These are phyloP conservation scores for Aureobasidium pullulans DNA, from an alignment of 2,329 filamentous ascomycete genomes.

Conservation along the genomic window DNA sequence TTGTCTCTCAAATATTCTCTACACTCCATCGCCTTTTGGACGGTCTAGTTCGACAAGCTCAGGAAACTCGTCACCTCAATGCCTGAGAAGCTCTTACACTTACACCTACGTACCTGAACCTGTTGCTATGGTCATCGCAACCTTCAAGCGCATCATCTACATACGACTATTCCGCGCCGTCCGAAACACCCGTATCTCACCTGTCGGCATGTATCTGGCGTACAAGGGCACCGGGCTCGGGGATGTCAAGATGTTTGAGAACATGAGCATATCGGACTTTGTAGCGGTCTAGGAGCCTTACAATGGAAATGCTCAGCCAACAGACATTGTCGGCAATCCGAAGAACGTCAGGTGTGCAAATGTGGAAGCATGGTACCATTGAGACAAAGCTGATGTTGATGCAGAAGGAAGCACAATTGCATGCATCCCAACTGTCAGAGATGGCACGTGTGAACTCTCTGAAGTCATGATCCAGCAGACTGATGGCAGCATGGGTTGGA, in stretches of 20 bases:
- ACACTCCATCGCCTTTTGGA: neutral
- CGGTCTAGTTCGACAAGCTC: neutral
- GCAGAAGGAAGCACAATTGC: slow-evolving; percentile 12
- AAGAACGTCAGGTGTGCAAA: slow-evolving; percentile 7
- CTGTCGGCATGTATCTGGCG: slow-evolving; percentile 16
- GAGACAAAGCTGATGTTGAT: neutral
- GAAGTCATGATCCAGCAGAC: neutral
- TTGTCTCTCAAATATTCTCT: neutral
- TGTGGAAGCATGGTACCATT: neutral
- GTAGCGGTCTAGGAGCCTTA: slow-evolving; percentile 17
- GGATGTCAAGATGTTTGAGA: slow-evolving; percentile 14
- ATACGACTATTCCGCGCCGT: slow-evolving; percentile 3
- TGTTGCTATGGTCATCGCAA: slow-evolving; percentile 4
- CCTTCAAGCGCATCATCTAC: neutral
- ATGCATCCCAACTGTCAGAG: slow-evolving; percentile 4
- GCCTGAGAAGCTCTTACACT: neutral
- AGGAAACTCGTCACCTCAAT: neutral
- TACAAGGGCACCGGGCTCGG: slow-evolving; percentile 16
- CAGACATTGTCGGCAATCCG: neutral
- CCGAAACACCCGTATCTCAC: slow-evolving; percentile 17
- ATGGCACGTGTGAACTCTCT: neutral
- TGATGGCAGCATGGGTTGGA: too few relatives aligned
- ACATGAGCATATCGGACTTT: slow-evolving; percentile 17
- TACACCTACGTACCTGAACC: neutral
- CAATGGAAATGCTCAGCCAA: slow-evolving; percentile 12